These are phyloP conservation scores for Epichloe coenophiala DNA, from an alignment of 2,329 filamentous ascomycete species.

Conservation along the genomic window DNA sequence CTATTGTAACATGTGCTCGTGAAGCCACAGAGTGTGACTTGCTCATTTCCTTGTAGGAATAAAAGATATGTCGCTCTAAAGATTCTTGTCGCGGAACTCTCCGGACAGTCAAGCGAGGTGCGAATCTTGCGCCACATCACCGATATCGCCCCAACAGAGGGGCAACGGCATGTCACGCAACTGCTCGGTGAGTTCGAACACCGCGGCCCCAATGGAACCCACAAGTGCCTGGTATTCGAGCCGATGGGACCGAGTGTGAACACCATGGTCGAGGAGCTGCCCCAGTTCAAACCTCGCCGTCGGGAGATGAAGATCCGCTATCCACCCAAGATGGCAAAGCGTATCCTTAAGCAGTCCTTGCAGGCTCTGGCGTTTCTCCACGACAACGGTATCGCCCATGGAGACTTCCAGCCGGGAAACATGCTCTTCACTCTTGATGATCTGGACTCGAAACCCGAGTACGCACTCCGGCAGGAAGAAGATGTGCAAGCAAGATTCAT, in stretches of 20 bases:
- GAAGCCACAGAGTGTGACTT: conserved; percentile 11
- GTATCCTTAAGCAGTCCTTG: conserved; percentile 25
- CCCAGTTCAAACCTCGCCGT: conserved; percentile 16
- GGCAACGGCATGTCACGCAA: conserved; percentile 7
- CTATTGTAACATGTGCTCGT: too few species aligned
- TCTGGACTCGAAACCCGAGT: conserved; percentile 14
- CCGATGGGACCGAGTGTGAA: conserved; percentile 23
- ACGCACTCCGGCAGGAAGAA: conserved; percentile 13
- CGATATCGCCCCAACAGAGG: conserved; percentile 8
- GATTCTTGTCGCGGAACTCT: conserved; percentile 12
- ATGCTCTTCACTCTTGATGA: conserved; percentile 20
- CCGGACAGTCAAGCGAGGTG: conserved; percentile 8
- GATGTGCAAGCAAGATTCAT: conserved; percentile 10
- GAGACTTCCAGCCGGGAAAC: conserved; percentile 25
- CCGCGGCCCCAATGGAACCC: conserved; percentile 16
- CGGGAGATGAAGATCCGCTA: conserved; percentile 19
- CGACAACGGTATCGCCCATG: conserved; percentile 23
- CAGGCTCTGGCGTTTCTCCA: conserved; percentile 25
- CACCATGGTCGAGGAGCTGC: conserved; percentile 20
- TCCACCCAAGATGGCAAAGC: conserved; percentile 26
- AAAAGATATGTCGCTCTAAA: conserved; percentile 16
- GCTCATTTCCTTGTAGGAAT: conserved; percentile 5
- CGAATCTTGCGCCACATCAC: conserved; percentile 9
- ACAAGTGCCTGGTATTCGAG: conserved; percentile 17
- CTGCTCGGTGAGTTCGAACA: conserved; percentile 15